These are phyloP conservation scores for Phytopythium mirpurense DNA, from an alignment of 352 stramenopile genomes.

Conservation along the genomic window DNA sequence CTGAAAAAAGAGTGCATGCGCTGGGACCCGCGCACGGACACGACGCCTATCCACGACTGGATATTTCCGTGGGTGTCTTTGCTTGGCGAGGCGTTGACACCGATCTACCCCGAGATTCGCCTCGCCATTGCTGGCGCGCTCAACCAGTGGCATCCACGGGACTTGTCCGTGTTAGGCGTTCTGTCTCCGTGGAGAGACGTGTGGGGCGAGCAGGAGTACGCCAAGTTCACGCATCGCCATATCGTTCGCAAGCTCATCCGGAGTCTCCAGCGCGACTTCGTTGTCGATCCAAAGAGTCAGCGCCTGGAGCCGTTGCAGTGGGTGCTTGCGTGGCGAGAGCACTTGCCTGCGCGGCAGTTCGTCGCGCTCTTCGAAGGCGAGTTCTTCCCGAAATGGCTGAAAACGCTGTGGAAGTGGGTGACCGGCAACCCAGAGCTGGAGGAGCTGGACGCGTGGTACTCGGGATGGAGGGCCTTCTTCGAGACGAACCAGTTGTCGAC, in stretches of 20 bases:
- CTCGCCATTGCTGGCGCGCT: slow-evolving; percentile 53
- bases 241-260: slow-evolving; percentile 72
- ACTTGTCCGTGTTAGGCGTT: slow-evolving; percentile 53
- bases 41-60: slow-evolving; percentile 70
- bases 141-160: slow-evolving; percentile 78
- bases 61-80: slow-evolving; percentile 59
- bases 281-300: slow-evolving; percentile 71
- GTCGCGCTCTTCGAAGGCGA: slow-evolving; percentile 85
- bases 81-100: slow-evolving; percentile 36
- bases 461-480: slow-evolving; percentile 83
- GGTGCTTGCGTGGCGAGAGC: slow-evolving; percentile 66
- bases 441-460: slow-evolving; percentile 82
- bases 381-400: slow-evolving; percentile 90
- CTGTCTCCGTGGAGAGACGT: slow-evolving; percentile 65
- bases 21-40: slow-evolving; percentile 48
- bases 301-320: slow-evolving; percentile 60
- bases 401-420: slow-evolving; percentile 80
- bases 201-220: slow-evolving; percentile 78
- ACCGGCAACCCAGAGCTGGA: slow-evolving; percentile 28
- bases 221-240: slow-evolving; percentile 78
- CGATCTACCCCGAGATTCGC: slow-evolving; percentile 68
- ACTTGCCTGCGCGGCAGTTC: slow-evolving; percentile 69
- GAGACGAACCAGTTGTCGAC: slow-evolving; percentile 47
- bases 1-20: slow-evolving; percentile 65
- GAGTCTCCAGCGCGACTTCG: slow-evolving; percentile 76